These are phyloP conservation scores for Tetrapisispora namnaoensis DNA, from an alignment of 805 yeast genomes.

Conservation along the genomic window DNA sequence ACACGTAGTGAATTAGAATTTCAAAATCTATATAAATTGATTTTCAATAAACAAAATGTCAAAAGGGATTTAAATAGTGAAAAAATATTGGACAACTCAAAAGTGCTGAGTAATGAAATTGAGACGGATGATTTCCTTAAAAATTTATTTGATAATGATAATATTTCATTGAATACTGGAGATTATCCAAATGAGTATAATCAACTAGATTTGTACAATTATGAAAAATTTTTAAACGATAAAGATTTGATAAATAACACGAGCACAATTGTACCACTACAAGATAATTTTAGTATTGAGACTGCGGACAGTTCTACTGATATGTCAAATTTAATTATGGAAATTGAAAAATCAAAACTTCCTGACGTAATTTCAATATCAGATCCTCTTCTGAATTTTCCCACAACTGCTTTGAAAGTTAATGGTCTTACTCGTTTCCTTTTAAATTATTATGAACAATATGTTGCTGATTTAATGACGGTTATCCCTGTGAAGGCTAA, in stretches of 20 bases:
- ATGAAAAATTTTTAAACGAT: not conserved
- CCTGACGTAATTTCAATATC: slow-evolving; percentile 8
- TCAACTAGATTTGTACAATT: not conserved
- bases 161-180: not conserved
- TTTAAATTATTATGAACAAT: slow-evolving; percentile 58
- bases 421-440: slow-evolving; percentile 65
- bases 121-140: not conserved
- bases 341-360: slow-evolving; percentile 9
- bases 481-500: slow-evolving; percentile 62
- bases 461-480: slow-evolving; percentile 73
- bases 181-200: not conserved
- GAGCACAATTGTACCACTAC: not conserved
- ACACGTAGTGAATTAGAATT: not conserved
- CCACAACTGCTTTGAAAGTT: slow-evolving; percentile 52
- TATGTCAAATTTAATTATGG: slow-evolving; percentile 19
- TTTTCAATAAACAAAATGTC: not conserved
- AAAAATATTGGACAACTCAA: not conserved
- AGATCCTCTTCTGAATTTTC: slow-evolving; percentile 20
- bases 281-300: slow-evolving; percentile 5
- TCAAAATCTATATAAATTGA: not conserved
- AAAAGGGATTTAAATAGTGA: not conserved
- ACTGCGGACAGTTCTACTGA: slow-evolving; percentile 8
- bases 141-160: not conserved
- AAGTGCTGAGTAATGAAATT: not conserved
- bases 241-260: not conserved